These are phyloP conservation scores for Tylopilus sp. DNA, from an alignment of 1,284 basidiomycete genomes.

Conservation along the genomic window DNA sequence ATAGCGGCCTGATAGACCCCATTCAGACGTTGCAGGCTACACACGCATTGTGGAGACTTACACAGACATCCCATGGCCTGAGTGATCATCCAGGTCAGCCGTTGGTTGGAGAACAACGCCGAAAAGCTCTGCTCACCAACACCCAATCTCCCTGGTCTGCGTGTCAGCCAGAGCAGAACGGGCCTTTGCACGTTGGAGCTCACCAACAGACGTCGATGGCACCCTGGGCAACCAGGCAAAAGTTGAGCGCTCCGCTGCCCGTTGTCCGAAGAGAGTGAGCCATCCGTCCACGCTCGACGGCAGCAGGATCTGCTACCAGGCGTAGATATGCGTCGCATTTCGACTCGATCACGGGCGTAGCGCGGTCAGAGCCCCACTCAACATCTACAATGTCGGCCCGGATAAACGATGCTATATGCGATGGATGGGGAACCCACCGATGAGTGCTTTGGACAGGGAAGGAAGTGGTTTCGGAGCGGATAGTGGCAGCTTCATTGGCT, in stretches of 20 bases:
- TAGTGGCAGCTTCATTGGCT: constrained; percentile 65
- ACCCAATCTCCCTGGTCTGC: constrained; percentile 76
- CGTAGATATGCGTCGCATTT: constrained; percentile 73
- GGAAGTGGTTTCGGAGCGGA: constrained; percentile 60
- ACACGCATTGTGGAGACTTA: constrained; percentile 30
- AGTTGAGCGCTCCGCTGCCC: constrained; percentile 85
- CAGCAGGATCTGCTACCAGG: constrained; percentile 61
- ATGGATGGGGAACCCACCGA: constrained; percentile 42
- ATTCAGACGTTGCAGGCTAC: neutral
- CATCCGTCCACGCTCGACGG: constrained; percentile 75
- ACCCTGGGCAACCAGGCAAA: constrained; percentile 76
- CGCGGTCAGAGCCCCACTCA: constrained; percentile 90
- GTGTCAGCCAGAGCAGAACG: constrained; percentile 2
- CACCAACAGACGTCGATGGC: constrained; percentile 80
- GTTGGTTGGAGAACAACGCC: neutral
- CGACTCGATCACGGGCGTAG: constrained; percentile 50
- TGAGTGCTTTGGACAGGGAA: constrained; percentile 77
- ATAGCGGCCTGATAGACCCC: constrained; percentile 61
- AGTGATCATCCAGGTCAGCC: neutral
- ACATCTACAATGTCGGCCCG: constrained; percentile 50
- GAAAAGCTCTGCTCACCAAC: constrained; percentile 46
- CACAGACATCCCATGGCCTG: constrained; percentile 81
- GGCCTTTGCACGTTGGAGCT: constrained; percentile 20
- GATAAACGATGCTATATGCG: neutral
- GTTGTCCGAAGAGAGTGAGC: constrained; percentile 78